Percentiles rank a stretch among this genome's conserved stretches.
Conservation (phyloP, 2,329 filamentous ascomycete species). For the Phoma sp. region DNA sequence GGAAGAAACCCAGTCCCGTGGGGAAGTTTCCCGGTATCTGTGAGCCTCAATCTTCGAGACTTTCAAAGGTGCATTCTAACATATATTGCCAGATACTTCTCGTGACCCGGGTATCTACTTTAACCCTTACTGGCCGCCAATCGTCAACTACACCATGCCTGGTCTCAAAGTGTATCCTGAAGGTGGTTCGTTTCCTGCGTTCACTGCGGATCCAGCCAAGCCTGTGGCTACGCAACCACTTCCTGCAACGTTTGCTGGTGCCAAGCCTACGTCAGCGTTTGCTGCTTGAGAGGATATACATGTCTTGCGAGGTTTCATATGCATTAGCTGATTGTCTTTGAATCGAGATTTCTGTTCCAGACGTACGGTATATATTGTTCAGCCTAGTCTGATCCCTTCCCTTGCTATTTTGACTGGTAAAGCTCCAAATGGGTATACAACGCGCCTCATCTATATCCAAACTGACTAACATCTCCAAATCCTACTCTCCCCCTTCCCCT, state of each 20-base stretch:
- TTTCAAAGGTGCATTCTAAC: too few relatives aligned
- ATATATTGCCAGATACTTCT: constrained; percentile 1
- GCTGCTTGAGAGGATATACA: too few relatives aligned
- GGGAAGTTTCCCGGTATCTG: constrained; percentile 49
- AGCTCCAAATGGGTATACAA: constrained; percentile 12
- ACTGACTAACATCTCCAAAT: constrained; percentile 33
- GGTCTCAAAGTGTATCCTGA: constrained; percentile 16
- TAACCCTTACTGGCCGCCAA: constrained; percentile 18
- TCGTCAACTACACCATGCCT: constrained; percentile 20
- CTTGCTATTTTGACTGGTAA: too few relatives aligned
- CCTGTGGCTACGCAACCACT: constrained; percentile 16
- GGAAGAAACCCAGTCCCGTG: constrained; percentile 40
- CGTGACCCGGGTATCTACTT: constrained; percentile 17
- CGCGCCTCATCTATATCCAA: constrained; percentile 14
- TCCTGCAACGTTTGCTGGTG: constrained; percentile 8
- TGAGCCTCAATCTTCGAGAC: too few relatives aligned
- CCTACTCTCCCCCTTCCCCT: constrained; percentile 27
- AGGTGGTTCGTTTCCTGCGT: constrained; percentile 14
- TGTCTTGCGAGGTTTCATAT: too few relatives aligned
- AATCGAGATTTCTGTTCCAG: too few relatives aligned
- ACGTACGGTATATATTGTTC: too few relatives aligned
- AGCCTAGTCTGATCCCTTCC: too few relatives aligned
- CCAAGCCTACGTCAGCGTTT: constrained; percentile 5
- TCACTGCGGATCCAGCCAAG: constrained; percentile 14
- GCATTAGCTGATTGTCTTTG: too few relatives aligned